These are phyloP conservation scores for Tetrahymena borealis DNA, from an alignment of 73 alveolate species.

Conservation along the genomic window DNA sequence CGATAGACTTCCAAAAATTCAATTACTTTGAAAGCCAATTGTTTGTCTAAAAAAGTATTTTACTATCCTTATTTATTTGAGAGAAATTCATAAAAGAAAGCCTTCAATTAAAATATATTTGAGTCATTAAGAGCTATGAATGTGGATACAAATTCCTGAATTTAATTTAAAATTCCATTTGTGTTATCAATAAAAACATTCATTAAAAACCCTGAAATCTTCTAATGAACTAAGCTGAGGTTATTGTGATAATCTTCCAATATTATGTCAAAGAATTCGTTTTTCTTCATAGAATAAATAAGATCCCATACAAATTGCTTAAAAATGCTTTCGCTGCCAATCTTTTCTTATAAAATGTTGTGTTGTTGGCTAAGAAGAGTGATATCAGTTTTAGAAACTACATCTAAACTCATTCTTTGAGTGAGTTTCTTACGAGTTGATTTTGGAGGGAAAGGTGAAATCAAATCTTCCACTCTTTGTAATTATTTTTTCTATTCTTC, in stretches of 20 bases:
- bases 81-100: not conserved
- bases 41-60: not conserved
- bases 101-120: not conserved
- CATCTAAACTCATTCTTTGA: not conserved
- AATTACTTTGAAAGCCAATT: not conserved
- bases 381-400: not conserved
- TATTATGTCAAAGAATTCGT: not conserved
- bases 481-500: not conserved
- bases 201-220: not conserved
- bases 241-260: not conserved
- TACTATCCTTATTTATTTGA: not conserved
- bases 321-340: not conserved
- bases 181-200: not conserved
- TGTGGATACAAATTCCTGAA: not conserved
- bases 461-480: not conserved
- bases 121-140: not conserved
- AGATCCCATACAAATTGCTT: not conserved
- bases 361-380: not conserved
- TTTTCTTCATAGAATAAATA: not conserved
- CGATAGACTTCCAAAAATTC: not conserved
- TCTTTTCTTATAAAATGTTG: not conserved
- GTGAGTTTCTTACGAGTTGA: not conserved
- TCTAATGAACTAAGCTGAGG: not conserved
- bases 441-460: not conserved
- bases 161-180: not conserved